phyloP scores from a whole-genome alignment of 176 grass and related monocot genomes.

The maize (Zea mays) region DNA sequence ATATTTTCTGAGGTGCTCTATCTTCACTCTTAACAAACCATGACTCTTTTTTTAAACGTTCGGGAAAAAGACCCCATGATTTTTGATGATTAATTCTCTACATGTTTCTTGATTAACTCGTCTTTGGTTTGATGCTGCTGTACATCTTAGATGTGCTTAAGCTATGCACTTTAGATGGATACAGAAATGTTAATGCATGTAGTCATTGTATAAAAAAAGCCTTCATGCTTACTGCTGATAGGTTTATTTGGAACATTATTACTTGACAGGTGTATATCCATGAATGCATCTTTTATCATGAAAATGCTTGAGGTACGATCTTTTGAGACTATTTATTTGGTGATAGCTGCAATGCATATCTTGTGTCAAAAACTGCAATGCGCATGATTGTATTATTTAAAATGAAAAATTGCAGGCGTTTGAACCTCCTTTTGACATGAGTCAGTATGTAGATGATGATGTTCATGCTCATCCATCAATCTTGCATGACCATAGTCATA shows the following conservation, averaged over 20 bases:
- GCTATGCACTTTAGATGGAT: conserved; percentile 18
- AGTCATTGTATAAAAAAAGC: conserved; percentile 10
- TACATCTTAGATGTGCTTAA: conserved; percentile 23
- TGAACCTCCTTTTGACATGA: conserved; percentile 93
- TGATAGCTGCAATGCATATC: conserved; percentile 24
- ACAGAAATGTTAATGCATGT: conserved; percentile 20
- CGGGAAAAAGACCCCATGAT: not conserved
- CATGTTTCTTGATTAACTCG: conserved; percentile 11
- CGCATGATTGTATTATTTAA: conserved; percentile 19
- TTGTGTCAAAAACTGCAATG: conserved; percentile 18
- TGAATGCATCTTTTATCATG: conserved; percentile 90
- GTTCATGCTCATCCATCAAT: conserved; percentile 42
- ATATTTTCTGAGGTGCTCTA: not conserved
- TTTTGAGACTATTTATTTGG: conserved; percentile 26
- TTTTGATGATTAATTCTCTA: conserved; percentile 21
- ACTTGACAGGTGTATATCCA: conserved; percentile 83
- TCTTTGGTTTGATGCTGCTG: conserved; percentile 18
- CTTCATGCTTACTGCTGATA: conserved; percentile 31
- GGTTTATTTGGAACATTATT: conserved; percentile 45
- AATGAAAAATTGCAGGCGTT: conserved; percentile 72
- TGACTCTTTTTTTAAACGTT: not conserved
- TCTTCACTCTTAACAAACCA: conserved; percentile 17
- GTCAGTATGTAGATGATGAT: conserved; percentile 60
- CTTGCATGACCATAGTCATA: conserved; percentile 49
- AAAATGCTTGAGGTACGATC: conserved; percentile 92